A percentile compares a stretch with the other conserved stretches of the same genome.
phyloP scores from a whole-genome alignment of 352 stramenopile species.

The Phytophthora vignae region DNA sequence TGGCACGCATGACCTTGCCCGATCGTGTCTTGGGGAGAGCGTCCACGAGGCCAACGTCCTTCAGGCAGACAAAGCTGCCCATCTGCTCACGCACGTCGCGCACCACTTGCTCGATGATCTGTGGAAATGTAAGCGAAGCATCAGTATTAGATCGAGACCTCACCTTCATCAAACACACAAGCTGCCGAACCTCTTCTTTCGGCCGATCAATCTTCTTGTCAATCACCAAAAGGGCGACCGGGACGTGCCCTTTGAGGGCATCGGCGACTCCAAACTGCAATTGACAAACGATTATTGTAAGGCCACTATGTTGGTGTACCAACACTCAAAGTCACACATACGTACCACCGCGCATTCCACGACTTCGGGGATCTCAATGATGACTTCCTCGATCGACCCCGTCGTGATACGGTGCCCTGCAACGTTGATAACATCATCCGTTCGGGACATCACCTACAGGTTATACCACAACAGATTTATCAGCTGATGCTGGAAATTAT shows the following conservation, averaged over 20 bases:
- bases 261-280: slow-evolving; percentile 55
- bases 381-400: slow-evolving; percentile 90
- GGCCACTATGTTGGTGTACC: no score
- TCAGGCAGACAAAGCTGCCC: slow-evolving; percentile 64
- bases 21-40: slow-evolving; percentile 63
- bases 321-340: no score
- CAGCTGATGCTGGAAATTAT: neutral
- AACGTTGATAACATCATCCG: slow-evolving; percentile 93
- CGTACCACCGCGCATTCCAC: slow-evolving; percentile 88
- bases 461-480: slow-evolving; percentile 7
- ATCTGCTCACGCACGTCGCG: slow-evolving; percentile 53
- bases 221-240: slow-evolving; percentile 54
- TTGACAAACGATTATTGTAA: slow-evolving; percentile 8
- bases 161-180: neutral
- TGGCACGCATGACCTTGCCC: slow-evolving; percentile 61
- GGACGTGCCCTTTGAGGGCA: slow-evolving; percentile 54
- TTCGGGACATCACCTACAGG: slow-evolving; percentile 87
- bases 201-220: slow-evolving; percentile 48
- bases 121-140: slow-evolving; percentile 2
- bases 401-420: slow-evolving; percentile 89
- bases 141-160: neutral
- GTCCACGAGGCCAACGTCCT: slow-evolving; percentile 49
- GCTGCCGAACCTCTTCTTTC: slow-evolving; percentile 39
- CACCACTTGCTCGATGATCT: slow-evolving; percentile 51
- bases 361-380: slow-evolving; percentile 84